Percentiles rank a stretch among this genome's conserved stretches.
Conservation (phyloP, 208 protist species). For the Polymyxa betae region DNA sequence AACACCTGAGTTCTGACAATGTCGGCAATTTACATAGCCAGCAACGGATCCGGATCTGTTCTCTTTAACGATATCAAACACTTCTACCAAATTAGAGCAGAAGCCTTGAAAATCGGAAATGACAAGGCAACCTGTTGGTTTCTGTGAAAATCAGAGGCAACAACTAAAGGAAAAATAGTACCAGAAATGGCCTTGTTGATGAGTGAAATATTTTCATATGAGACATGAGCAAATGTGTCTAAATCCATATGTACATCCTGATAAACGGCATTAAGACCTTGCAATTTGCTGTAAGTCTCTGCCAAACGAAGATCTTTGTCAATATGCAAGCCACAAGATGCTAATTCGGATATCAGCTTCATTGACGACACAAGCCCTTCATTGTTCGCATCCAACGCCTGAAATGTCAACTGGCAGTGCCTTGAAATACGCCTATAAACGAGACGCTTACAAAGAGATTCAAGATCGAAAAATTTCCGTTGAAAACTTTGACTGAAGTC, state of each 20-base stretch:
- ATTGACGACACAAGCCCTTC: not conserved
- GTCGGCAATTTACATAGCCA: not conserved
- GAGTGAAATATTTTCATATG: conserved; percentile 21
- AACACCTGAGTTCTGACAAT: not conserved
- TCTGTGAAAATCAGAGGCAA: not conserved
- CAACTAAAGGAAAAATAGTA: not conserved
- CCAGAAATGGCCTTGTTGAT: conserved; percentile 47
- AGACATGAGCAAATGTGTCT: not conserved
- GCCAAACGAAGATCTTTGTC: conserved; percentile 33
- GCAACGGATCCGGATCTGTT: conserved; percentile 13
- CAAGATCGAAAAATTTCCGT: too few species aligned
- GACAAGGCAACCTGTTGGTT: not conserved
- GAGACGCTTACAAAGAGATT: too few species aligned
- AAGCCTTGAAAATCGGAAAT: conserved; percentile 24
- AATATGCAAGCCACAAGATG: not conserved
- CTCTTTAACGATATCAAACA: conserved; percentile 23
- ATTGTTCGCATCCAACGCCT: not conserved
- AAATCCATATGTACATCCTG: not conserved
- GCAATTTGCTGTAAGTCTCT: conserved; percentile 35
- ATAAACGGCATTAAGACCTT: not conserved
- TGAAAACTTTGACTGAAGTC: too few species aligned
- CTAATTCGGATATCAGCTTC: not conserved
- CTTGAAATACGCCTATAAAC: conserved; percentile 33
- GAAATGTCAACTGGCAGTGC: conserved; percentile 3
- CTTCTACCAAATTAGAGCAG: not conserved